phyloP scores from a whole-genome alignment of 1,284 basidiomycete species.

The Takashimella tepidaria region DNA sequence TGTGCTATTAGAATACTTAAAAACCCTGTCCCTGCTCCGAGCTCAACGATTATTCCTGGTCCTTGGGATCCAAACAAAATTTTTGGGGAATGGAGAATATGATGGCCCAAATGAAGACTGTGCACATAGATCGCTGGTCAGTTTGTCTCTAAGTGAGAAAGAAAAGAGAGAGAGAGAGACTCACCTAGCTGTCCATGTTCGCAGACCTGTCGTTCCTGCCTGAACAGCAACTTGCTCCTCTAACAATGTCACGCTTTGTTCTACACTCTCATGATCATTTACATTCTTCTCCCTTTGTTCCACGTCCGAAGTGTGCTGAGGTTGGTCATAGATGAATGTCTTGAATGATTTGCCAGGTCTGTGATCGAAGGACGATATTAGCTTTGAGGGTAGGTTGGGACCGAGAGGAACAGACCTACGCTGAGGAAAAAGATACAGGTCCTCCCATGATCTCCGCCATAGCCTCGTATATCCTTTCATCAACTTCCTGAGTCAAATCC shows the following conservation, averaged over 20 bases:
- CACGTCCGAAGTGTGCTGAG: neutral
- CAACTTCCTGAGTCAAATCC: too few species aligned
- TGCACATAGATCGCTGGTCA: slow-evolving; percentile 1
- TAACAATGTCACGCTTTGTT: slow-evolving; percentile 36
- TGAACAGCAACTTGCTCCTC: slow-evolving; percentile 48
- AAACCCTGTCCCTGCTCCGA: slow-evolving; percentile 47
- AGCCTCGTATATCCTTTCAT: slow-evolving; percentile 40
- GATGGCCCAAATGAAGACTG: slow-evolving; percentile 35
- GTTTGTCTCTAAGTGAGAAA: neutral
- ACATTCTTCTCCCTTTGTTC: neutral
- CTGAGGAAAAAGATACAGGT: neutral
- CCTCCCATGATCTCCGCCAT: slow-evolving; percentile 32
- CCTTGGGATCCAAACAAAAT: slow-evolving; percentile 7
- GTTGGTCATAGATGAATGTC: slow-evolving; percentile 42
- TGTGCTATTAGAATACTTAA: slow-evolving; percentile 40
- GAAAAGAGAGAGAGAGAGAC: neutral
- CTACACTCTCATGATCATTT: neutral
- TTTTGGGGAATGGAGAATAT: slow-evolving; percentile 24
- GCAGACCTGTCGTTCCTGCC: slow-evolving; percentile 46
- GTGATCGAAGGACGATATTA: too few species aligned
- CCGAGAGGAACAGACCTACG: neutral
- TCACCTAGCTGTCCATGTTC: slow-evolving; percentile 43
- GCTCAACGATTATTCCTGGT: slow-evolving; percentile 29
- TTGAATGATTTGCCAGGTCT: slow-evolving; percentile 42
- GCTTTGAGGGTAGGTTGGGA: too few species aligned